Base-by-base conservation (phyloP, 345 rosid genomes). In the Eucalyptus cloeziana region DNA sequence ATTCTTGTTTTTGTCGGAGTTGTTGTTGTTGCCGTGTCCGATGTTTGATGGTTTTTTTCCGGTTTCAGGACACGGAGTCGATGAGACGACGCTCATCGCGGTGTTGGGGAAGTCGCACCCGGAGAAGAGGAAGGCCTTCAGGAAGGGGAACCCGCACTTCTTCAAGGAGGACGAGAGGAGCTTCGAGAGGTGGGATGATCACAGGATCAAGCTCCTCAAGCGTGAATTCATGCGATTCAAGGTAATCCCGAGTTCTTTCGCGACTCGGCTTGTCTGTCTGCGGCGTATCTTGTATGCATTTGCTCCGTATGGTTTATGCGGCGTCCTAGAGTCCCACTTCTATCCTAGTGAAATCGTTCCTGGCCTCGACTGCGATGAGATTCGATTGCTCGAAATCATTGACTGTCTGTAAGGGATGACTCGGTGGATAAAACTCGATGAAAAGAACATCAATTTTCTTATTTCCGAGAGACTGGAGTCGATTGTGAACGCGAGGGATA, bases 221-320 rank as follows among this genome's bases (percentile, higher is more conserved):
- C 93, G 92, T 56, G 98, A 97, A 88, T 98, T 97, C 93, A 79
- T 93, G 90, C 96, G 98, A 69, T 96, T 96, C 89, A 94, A 96
- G 94, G 99, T 97, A 71, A 56, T 56, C 25, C 60, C 47, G 47
- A 37, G 27, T 6, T 37, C 83, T 40, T 76, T 37, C 0, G 15
- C 27, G 5, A 62, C 30, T 30, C 14, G 31, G n/a, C 62, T 5
- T 7, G 5, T n/a, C 27, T 60, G 7, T 12, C 67, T 15, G 15
- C 15, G 17, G 71, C 33, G 7, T 30, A 13, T 3, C 31, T 25
- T 15, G 31, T 45, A 47, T 85, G 51, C 17, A 30, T 62, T 62
- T 13, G 4, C 69, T 62, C 3, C 69, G 3, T 62, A 4, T 62
- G 69, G 15, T 27, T 13, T 7, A 44, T 30, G 33, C 71, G 69